Conservation (phyloP, 148 eudicot species). For the Rhododendron mucronatum region DNA sequence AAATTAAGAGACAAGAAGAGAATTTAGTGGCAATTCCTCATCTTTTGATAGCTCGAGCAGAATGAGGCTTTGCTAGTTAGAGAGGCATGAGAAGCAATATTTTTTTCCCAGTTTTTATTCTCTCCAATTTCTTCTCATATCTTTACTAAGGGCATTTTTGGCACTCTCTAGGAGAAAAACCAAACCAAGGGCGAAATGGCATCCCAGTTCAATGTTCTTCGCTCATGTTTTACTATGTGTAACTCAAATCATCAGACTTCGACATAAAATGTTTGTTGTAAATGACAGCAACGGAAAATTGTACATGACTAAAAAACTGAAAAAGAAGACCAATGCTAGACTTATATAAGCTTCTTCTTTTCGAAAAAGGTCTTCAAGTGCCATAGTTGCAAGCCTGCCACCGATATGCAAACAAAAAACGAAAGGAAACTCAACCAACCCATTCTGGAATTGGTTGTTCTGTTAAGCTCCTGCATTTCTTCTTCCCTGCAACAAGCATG, state of each 20-base stretch:
- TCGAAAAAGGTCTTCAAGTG: slow-evolving; percentile 82
- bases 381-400: slow-evolving; percentile 84
- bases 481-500: slow-evolving; percentile 56
- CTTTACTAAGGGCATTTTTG: neutral
- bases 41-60: neutral
- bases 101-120: neutral
- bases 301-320: neutral
- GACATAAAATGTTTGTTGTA: neutral
- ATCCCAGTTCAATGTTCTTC: neutral
- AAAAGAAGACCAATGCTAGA: neutral
- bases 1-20: neutral
- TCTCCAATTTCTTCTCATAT: neutral
- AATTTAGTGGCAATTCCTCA: neutral
- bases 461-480: slow-evolving; percentile 84
- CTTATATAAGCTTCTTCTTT: slow-evolving; percentile 81
- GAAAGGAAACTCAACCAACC: slow-evolving; percentile 75
- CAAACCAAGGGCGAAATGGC: neutral
- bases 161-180: neutral
- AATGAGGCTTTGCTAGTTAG: neutral
- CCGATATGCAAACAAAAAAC: slow-evolving; percentile 59
- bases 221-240: neutral
- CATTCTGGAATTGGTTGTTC: slow-evolving; percentile 68
- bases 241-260: slow-evolving; percentile 3
- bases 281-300: neutral
- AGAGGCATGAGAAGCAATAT: neutral